Percentiles rank a stretch among this genome's conserved stretches.
Conservation (phyloP, 176 grass and related monocot genomes). For the Alopecurus myosuroides region DNA sequence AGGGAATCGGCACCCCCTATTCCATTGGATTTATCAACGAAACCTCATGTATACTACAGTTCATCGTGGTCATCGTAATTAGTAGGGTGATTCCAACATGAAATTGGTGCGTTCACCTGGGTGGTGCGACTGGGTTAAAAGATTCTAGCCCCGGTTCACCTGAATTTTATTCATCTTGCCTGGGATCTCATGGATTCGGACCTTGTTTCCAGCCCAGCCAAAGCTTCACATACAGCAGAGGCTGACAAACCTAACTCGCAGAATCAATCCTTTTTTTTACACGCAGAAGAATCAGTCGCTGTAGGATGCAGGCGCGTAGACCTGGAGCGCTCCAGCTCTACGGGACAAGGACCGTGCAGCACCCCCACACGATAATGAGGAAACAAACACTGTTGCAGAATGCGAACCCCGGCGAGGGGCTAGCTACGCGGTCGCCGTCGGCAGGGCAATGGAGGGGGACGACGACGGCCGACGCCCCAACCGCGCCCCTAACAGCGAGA, state of each 20-base stretch:
- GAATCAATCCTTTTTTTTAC: background rate
- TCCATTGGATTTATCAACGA: too few relatives aligned
- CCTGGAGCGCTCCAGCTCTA: background rate
- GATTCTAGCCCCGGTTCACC: too few relatives aligned
- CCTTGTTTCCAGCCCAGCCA: background rate
- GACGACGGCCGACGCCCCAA: conserved; percentile 17
- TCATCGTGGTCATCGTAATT: too few relatives aligned
- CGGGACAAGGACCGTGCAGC: background rate
- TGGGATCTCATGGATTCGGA: background rate
- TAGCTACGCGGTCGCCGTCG: conserved; percentile 12
- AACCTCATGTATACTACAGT: too few relatives aligned
- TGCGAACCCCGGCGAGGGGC: background rate
- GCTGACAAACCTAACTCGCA: background rate
- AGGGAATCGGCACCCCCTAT: too few relatives aligned
- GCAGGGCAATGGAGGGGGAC: background rate
- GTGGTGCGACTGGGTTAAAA: too few relatives aligned
- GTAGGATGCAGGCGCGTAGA: background rate
- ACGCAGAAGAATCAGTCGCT: background rate
- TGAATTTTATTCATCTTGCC: background rate
- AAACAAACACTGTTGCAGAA: background rate
- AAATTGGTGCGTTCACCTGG: background rate
- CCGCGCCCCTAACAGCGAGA: conserved; percentile 31
- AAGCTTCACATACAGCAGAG: background rate
- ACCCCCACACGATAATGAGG: background rate
- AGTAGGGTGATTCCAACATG: background rate